Conservation (phyloP, 163 green algal species). For the Chlamydomonas reinhardtii region DNA sequence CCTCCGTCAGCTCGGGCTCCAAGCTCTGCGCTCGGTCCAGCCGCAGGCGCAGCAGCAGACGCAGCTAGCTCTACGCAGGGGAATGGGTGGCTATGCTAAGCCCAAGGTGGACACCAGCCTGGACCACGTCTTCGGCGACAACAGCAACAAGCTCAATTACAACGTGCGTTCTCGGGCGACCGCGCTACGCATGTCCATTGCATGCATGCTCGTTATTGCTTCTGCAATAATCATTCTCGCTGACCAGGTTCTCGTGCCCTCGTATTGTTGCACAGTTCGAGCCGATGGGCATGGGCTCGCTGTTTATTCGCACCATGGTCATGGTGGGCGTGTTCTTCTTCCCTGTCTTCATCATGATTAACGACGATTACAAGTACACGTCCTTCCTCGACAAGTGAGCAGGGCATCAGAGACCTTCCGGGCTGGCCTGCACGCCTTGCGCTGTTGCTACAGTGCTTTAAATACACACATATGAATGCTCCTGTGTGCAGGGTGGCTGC, state of each 20-base stretch:
- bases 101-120: slow-evolving; percentile 64
- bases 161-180: slow-evolving; percentile 47
- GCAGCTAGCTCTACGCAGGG: slow-evolving; percentile 15
- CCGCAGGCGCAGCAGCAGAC: not conserved
- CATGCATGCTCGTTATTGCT: not conserved
- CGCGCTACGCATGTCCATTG: not conserved
- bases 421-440: not conserved
- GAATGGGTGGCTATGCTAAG: slow-evolving; percentile 51
- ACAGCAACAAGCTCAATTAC: slow-evolving; percentile 55
- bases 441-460: no score
- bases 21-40: slow-evolving; percentile 19
- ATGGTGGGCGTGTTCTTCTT: slow-evolving; percentile 56
- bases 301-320: slow-evolving; percentile 46
- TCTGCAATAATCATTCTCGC: not conserved
- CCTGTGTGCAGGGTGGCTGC: not conserved
- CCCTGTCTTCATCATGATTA: slow-evolving; percentile 55
- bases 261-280: slow-evolving; percentile 51
- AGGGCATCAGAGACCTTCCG: no score
- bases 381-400: slow-evolving; percentile 51
- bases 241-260: not conserved
- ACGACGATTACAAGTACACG: slow-evolving; percentile 58
- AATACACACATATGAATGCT: no score
- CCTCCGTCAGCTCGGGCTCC: slow-evolving; percentile 22
- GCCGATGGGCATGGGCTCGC: slow-evolving; percentile 48
- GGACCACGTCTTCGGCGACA: slow-evolving; percentile 67